Base-by-base conservation (phyloP, 2,329 filamentous ascomycete species). In the Metarhizium anisopliae region DNA sequence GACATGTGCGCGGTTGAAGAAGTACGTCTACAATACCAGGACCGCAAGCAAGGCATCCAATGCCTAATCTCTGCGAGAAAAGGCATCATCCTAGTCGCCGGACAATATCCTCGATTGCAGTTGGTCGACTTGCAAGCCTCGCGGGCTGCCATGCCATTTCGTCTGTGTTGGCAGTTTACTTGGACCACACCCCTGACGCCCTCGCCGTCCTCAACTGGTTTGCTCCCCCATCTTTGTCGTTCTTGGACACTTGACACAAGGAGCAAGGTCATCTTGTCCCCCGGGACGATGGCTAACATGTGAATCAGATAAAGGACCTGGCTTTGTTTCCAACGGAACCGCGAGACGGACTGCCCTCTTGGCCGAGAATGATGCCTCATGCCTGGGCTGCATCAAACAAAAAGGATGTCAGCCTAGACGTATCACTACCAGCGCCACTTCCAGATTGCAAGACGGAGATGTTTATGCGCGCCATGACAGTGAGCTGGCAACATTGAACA, bases 91-190 rank as follows among this genome's bases (percentile, higher is more conserved):
- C 35, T 25, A 30, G 47, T 16, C n/a, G 25, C 47, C 35, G 13
- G 8, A 25, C 47, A 52, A 43, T 35, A 32, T 50, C 14, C 36
- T 40, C 32, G 52, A 32, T 32, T 29, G 52, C 29, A 4, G 43
- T 50, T 40, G 38, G 38, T 40, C n/a, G 45, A 47, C 45, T 30
- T 14, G 38, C 51, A 53, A 43, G 38, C 51, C 18, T 40, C 38
- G 14, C 38, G 38, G 25, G 50, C 11, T 20, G 50, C 50, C 50
- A 36, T 36, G 35, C 35, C 35, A 36, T 36, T 36, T 40, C 14
- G 38, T 40, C 50, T 35, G 43, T 16, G 54, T 50, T 56, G 50
- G 54, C 54, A 53, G 43, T 40, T 35, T 11, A 40, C 38, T 40
- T 40, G 8, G 38, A 40, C 38, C 38, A 40, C 38, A 16, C 38